Percentiles rank a stretch among this genome's conserved stretches.
These are phyloP conservation scores for Blastomyces emzantsi DNA, from an alignment of 2,329 filamentous ascomycete genomes.

Conservation along the genomic window DNA sequence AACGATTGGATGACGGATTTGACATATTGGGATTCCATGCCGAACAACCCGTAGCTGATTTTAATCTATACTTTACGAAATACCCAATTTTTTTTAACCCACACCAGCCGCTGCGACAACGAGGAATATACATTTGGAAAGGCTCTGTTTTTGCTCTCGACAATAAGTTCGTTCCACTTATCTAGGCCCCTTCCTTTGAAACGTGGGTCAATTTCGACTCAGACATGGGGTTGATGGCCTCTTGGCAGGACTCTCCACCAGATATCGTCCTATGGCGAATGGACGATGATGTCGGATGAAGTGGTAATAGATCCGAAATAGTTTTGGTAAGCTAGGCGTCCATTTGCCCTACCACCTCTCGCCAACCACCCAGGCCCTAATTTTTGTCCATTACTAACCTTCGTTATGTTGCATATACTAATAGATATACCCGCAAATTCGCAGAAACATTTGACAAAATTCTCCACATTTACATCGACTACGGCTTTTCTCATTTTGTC, in stretches of 20 bases:
- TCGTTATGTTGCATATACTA: neutral
- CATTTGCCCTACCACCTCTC: neutral
- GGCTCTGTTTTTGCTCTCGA: neutral
- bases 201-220: neutral
- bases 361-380: neutral
- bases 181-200: neutral
- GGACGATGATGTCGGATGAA: neutral
- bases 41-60: neutral
- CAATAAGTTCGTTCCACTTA: neutral
- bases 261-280: neutral
- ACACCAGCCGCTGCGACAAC: neutral
- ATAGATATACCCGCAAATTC: neutral
- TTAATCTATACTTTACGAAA: neutral
- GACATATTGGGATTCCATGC: conserved; percentile 9
- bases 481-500: neutral
- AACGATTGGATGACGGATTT: conserved; percentile 12
- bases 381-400: neutral
- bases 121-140: neutral
- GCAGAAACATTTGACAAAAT: neutral
- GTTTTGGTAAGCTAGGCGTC: neutral
- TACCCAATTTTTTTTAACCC: neutral
- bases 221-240: neutral
- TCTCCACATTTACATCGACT: neutral
- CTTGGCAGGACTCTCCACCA: neutral
- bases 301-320: neutral